Conservation (phyloP, 345 rosid species). For the Eucalyptus tenuipes region DNA sequence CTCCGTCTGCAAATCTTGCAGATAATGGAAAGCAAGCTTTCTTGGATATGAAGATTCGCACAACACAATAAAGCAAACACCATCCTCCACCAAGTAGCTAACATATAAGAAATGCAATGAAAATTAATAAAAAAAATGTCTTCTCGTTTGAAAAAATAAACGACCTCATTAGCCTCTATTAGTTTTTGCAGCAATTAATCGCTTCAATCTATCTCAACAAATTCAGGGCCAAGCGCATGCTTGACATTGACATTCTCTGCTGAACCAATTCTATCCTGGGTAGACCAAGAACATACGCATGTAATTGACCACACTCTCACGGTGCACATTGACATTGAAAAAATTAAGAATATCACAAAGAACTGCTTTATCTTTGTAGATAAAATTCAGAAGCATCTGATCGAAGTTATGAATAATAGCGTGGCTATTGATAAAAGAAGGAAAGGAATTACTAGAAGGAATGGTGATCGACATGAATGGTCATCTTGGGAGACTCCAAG, state of each 20-base stretch:
- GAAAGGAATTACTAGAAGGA: conserved; percentile 33
- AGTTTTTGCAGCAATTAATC: not conserved
- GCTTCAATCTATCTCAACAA: not conserved
- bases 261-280: not conserved
- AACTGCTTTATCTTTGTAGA: not conserved
- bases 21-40: conserved; percentile 52
- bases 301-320: not conserved
- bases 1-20: conserved; percentile 41
- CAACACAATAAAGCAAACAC: conserved; percentile 38
- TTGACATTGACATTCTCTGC: not conserved
- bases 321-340: not conserved
- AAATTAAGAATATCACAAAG: not conserved
- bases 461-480: conserved; percentile 25
- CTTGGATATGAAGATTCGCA: conserved; percentile 54
- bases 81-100: conserved; percentile 40
- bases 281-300: not conserved
- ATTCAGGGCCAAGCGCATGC: not conserved
- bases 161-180: not conserved
- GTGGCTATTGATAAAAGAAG: not conserved
- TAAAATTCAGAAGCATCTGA: not conserved
- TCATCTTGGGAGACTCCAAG: conserved; percentile 27
- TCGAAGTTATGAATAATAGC: not conserved
- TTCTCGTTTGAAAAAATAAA: not conserved
- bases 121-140: not conserved
- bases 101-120: not conserved